phyloP scores from a whole-genome alignment of 2,329 filamentous ascomycete species.

The Pleoardoris graminearum region DNA sequence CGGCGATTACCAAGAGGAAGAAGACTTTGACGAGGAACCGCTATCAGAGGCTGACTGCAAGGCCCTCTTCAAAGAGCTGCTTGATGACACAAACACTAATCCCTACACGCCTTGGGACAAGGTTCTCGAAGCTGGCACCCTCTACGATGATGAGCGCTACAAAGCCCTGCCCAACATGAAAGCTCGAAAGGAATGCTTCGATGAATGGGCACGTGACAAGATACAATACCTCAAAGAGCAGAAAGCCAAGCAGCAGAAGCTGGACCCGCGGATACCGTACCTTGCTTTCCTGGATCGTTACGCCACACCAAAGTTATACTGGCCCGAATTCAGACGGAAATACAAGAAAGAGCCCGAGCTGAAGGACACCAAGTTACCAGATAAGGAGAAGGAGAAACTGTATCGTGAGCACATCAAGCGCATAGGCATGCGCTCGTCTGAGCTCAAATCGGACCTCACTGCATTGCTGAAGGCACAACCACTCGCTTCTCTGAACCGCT shows the following conservation, averaged over 20 bases:
- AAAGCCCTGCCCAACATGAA: slow-evolving; percentile 81
- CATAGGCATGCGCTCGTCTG: slow-evolving; percentile 65
- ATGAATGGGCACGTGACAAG: slow-evolving; percentile 77
- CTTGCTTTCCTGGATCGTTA: slow-evolving; percentile 77
- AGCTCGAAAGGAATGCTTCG: slow-evolving; percentile 78
- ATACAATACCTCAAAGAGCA: slow-evolving; percentile 73
- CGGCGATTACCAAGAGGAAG: slow-evolving; percentile 71
- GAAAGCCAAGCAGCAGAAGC: slow-evolving; percentile 75
- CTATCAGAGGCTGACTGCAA: slow-evolving; percentile 76
- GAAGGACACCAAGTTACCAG: slow-evolving; percentile 64
- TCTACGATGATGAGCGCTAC: slow-evolving; percentile 86
- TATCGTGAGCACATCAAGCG: slow-evolving; percentile 75
- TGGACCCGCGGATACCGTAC: slow-evolving; percentile 82
- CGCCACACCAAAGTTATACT: slow-evolving; percentile 90
- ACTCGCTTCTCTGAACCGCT: slow-evolving; percentile 61
- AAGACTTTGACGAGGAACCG: slow-evolving; percentile 72
- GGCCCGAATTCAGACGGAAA: slow-evolving; percentile 94
- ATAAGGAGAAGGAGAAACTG: slow-evolving; percentile 75
- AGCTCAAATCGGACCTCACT: slow-evolving; percentile 70
- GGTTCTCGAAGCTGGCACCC: slow-evolving; percentile 76
- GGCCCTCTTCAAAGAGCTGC: slow-evolving; percentile 79
- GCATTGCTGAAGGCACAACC: slow-evolving; percentile 67
- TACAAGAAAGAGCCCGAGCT: slow-evolving; percentile 80
- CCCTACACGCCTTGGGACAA: slow-evolving; percentile 94
- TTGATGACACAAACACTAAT: slow-evolving; percentile 79